These are phyloP conservation scores for Gossypium gossypioides DNA, from an alignment of 441 rosid species.

Conservation along the genomic window DNA sequence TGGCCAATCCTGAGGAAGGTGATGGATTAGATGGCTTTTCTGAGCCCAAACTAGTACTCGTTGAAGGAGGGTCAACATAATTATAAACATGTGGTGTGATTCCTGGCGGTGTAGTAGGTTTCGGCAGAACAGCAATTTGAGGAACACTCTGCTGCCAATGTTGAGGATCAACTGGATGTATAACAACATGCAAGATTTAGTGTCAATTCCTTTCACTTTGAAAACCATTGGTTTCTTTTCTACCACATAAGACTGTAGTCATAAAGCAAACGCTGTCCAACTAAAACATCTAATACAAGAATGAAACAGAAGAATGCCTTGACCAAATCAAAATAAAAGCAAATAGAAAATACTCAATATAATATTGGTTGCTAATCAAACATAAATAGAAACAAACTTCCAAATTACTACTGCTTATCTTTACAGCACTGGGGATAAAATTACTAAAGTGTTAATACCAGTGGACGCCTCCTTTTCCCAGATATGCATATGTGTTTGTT, in stretches of 20 bases:
- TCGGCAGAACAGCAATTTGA: slow-evolving; percentile 18
- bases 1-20: slow-evolving; percentile 21
- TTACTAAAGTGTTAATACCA: neutral
- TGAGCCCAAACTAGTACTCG: slow-evolving; percentile 26
- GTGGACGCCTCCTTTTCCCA: neutral
- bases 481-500: neutral
- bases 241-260: neutral
- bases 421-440: neutral
- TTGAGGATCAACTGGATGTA: slow-evolving; percentile 24
- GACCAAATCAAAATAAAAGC: neutral
- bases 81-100: slow-evolving; percentile 6
- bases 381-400: neutral
- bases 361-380: neutral
- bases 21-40: slow-evolving; percentile 21
- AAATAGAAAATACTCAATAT: neutral
- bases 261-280: neutral
- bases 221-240: neutral
- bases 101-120: slow-evolving; percentile 22
- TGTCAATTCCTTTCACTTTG: neutral
- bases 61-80: slow-evolving; percentile 17
- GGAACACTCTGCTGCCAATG: slow-evolving; percentile 33
- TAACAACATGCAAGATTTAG: slow-evolving; percentile 1
- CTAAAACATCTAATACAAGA: neutral
- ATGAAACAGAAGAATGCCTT: neutral
- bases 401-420: neutral